Base-by-base conservation (phyloP, 768 basidiomycete species). In the Boletus reticuloceps region DNA sequence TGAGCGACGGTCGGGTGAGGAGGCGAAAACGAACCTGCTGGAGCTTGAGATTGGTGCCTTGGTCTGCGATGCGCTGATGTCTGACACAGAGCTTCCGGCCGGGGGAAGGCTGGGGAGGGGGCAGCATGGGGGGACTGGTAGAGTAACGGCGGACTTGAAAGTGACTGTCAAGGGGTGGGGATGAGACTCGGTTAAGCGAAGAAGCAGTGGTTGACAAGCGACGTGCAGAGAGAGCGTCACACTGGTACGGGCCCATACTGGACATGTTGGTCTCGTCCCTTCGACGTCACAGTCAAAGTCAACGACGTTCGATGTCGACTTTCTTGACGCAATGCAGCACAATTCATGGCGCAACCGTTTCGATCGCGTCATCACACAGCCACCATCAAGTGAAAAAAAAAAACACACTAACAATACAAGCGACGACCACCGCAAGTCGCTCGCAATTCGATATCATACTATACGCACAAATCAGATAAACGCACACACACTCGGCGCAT, bases 21-120 rank as follows among this genome's bases (percentile, higher is more conserved):
- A 0, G 31, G 5, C n/a, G n/a, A 4, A 14, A 40, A 55, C 54
- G 31, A 72, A 92, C 95, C 78, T 88, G 85, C 71, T 98, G 96
- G 8, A 98, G 79, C 75, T 88, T 94, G 56, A 91, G 75, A 70
- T 91, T 97, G 22, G 90, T 94, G 14, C 92, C 92, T 72, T 96
- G 86, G 75, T 98, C 94, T 6, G 96, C 96, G 86, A 96, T 98
- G 45, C 95, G 82, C 75, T 95, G 91, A 72, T 98, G 96, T 32
- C 95, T 75, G 6, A 94, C 86, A 68, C 95, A 98, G 17, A 97
- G 80, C 74, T 93, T 96, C 45, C 91, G 25, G 25, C 25, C 78
- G 0, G 50, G 74, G 12, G 75, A 62, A 0, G 72, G 67, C 14
- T 69, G 69, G 2, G 73, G 48, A 13, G 69, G 58, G 9, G 63